A percentile compares a stretch with the other conserved stretches of the same genome.
Conservation (phyloP, 2,329 filamentous ascomycete genomes). For the Colletotrichum falcatum region DNA sequence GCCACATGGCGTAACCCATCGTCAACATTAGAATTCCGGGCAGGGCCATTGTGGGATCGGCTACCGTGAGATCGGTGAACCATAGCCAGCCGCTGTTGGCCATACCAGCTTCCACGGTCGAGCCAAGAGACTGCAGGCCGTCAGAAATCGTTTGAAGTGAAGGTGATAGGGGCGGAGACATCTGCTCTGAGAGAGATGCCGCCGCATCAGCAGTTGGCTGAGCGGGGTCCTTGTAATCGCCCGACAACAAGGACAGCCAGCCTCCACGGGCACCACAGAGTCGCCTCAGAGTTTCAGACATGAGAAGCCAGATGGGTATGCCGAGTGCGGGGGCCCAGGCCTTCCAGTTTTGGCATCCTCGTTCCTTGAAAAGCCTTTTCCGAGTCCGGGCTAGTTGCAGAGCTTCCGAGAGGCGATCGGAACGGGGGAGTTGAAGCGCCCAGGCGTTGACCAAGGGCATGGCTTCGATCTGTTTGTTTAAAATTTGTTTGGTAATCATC, state of each 20-base stretch:
- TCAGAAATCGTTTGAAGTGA: conserved; percentile 42
- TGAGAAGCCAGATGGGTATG: conserved; percentile 62
- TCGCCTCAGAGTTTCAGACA: conserved; percentile 63
- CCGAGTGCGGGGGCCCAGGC: conserved; percentile 53
- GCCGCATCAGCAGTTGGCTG: conserved; percentile 8
- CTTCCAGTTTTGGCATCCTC: conserved; percentile 63
- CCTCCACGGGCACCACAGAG: conserved; percentile 57
- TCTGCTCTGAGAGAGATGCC: conserved; percentile 15
- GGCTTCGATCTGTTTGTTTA: conserved; percentile 1
- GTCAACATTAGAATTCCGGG: conserved; percentile 44
- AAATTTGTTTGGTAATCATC: background rate
- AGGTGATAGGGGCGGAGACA: conserved; percentile 15
- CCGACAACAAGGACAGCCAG: conserved; percentile 44
- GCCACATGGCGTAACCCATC: conserved; percentile 12
- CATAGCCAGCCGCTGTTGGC: conserved; percentile 64
- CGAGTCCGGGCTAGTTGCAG: conserved; percentile 1
- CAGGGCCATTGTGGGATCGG: conserved; percentile 65
- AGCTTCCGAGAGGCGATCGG: background rate
- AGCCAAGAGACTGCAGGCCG: conserved; percentile 44
- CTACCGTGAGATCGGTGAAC: conserved; percentile 65
- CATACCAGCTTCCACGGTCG: conserved; percentile 51
- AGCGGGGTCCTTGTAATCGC: conserved; percentile 7
- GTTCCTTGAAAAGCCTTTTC: conserved; percentile 51
- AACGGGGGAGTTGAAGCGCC: background rate
- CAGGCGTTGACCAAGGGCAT: conserved; percentile 7